Evolutionary conservation across 768 basidiomycete species (phyloP).

Genomic region (Kwoniella dendrophila): DNA sequence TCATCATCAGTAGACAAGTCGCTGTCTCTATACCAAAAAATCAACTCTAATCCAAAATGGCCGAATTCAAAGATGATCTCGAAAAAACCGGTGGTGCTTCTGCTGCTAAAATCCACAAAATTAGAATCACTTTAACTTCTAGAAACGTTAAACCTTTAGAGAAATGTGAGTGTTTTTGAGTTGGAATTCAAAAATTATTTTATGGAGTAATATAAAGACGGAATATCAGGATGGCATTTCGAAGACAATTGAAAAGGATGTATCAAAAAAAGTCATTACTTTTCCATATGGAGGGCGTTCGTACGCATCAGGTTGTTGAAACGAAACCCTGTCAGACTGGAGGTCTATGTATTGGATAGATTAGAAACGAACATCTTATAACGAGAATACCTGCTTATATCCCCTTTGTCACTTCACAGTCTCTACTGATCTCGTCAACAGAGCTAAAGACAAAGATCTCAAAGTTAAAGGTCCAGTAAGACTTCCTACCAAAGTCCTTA

Average conservation of each 20-base stretch:
- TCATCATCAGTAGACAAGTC: slow-evolving; percentile 34
- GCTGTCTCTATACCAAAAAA: slow-evolving; percentile 29
- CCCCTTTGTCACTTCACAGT: slow-evolving; percentile 61
- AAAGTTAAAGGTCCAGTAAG: slow-evolving; percentile 98
- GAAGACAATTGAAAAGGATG: too few relatives aligned
- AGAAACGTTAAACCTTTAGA: slow-evolving; percentile 97
- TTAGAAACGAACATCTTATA: neutral
- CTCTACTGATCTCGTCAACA: slow-evolving; percentile 93
- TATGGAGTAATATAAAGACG: too few relatives aligned
- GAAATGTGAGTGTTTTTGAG: slow-evolving; percentile 70
- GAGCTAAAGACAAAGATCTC: slow-evolving; percentile 99
- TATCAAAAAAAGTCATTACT: too few relatives aligned
- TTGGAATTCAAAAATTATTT: neutral
- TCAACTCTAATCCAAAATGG: slow-evolving; percentile 45
- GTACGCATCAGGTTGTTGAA: too few relatives aligned
- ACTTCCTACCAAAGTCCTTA: slow-evolving; percentile 97
- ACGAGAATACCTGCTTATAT: neutral
- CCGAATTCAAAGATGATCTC: slow-evolving; percentile 69
- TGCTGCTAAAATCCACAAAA: slow-evolving; percentile 95
- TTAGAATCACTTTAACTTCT: slow-evolving; percentile 96
- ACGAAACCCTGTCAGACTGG: too few relatives aligned
- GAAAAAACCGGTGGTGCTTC: slow-evolving; percentile 78
- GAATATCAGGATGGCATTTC: neutral
- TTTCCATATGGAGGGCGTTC: too few relatives aligned
- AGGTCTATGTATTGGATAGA: neutral